A percentile compares a stretch with the other conserved stretches of the same genome.
Evolutionary conservation across 106 monocot genomes (phyloP).

Genomic region (Apostasia ramifera): DNA sequence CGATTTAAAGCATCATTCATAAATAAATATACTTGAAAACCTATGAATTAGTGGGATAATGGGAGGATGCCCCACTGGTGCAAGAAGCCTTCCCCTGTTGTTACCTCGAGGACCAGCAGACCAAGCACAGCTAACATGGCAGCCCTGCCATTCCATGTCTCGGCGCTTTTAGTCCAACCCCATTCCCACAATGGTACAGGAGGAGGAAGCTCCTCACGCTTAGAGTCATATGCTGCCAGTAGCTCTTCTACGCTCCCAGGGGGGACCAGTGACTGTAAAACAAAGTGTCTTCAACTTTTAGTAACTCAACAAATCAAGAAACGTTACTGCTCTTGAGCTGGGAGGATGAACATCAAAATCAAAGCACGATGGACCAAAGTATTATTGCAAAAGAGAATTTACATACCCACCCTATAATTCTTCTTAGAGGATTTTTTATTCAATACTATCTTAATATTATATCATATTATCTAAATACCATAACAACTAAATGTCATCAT

Average conservation of each 20-base stretch:
- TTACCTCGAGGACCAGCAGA: constrained; percentile 71
- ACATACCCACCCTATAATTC: no score
- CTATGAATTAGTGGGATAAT: constrained; percentile 8
- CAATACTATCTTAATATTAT: no score
- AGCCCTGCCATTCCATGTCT: constrained; percentile 92
- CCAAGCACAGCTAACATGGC: constrained; percentile 88
- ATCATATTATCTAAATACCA: no score
- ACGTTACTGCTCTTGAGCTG: no score
- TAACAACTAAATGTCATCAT: no score
- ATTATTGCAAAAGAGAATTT: no score
- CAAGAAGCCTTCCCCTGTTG: constrained; percentile 80
- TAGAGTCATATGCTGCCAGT: constrained; percentile 81
- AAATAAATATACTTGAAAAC: no score
- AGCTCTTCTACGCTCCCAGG: constrained; percentile 96
- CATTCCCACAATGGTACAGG: constrained; percentile 94
- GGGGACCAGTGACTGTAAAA: constrained; percentile 80
- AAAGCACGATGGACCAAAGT: no score
- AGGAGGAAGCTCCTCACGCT: constrained; percentile 78
- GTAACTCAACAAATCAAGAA: no score
- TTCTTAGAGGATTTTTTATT: no score
- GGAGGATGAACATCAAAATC: no score
- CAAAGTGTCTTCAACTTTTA: neutral
- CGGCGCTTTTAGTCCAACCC: constrained; percentile 99
- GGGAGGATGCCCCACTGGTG: constrained; percentile 86
- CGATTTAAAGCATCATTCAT: no score